Evolutionary conservation across 768 basidiomycete genomes (phyloP).

Genomic region (Steccherinum ochraceum): DNA sequence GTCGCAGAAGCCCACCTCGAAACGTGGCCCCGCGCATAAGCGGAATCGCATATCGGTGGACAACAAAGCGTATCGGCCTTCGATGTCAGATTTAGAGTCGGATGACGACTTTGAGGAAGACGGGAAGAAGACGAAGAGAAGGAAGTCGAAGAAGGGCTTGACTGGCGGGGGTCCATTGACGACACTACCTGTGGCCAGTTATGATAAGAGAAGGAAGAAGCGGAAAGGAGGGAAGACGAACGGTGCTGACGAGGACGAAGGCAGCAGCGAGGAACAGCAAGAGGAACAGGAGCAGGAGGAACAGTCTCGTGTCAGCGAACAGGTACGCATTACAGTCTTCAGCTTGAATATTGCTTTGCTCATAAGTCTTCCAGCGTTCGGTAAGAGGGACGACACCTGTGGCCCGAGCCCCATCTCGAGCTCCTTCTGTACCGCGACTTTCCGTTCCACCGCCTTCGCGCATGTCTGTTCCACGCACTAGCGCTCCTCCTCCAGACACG

Average conservation of each 20-base stretch:
- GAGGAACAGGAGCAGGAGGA: constrained; percentile 46
- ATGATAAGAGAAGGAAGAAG: constrained; percentile 58
- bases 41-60: constrained; percentile 66
- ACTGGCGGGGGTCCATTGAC: constrained; percentile 48
- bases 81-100: constrained; percentile 56
- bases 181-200: constrained; percentile 59
- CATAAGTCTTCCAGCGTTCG: no score
- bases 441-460: constrained; percentile 31
- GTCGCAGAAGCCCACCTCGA: constrained; percentile 11
- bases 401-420: constrained; percentile 13
- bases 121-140: constrained; percentile 44
- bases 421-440: constrained; percentile 18
- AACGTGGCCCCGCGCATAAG: constrained; percentile 29
- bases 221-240: constrained; percentile 36
- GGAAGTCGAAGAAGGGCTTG: constrained; percentile 42
- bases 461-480: constrained; percentile 24
- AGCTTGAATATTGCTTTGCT: no score
- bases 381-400: constrained; percentile 18
- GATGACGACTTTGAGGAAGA: constrained; percentile 53
- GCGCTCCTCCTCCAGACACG: constrained; percentile 36
- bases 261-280: constrained; percentile 36
- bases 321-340: constrained; percentile 35
- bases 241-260: constrained; percentile 30
- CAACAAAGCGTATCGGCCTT: constrained; percentile 77
- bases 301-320: constrained; percentile 33